Base-by-base conservation (phyloP, 352 stramenopile species). In the Elongisporangium undulatum region DNA sequence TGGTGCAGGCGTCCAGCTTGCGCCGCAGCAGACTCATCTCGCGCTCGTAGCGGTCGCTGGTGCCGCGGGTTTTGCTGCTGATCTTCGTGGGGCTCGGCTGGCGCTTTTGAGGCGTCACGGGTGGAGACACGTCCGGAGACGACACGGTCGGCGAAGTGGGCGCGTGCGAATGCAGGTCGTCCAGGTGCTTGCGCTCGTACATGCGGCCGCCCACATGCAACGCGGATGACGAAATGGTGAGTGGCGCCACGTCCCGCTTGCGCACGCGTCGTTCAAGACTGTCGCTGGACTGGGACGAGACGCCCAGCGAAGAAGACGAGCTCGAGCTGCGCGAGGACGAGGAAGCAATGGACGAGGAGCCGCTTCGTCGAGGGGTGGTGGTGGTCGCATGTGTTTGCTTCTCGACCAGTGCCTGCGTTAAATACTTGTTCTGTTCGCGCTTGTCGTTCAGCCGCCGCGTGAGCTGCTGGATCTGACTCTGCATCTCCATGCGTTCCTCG, bases 1-100 rank as follows among this genome's bases (percentile, higher is more conserved):
- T 41, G 29, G 88, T 80, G 53, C 79, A 89, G 8, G 79, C 81
- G 41, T 87, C 76, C 41, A 89, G 66, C 50, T 88, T 89, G 17
- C 66, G 62, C 61, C 81, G 77, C 39, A 91, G 54, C 3, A 64
- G 67, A 22, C 53, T 76, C 12, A 91, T 67, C 49, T 91, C 81
- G 1, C 73, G 75, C 38, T 87, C 67, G 10, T 89, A 58, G 4
- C 81, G 74, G 67, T 71, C 82, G 13, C 41, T 34, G 19, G 63
- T 67, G 15, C 62, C 53, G n/a, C 5, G 66, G 24, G 57, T 15
- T 39, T 53, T 65, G 45, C 23, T 51, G 24, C 23, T 50, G 48
- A 12, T 64, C 34, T 34, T 67, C 55, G 53, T 62, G 22, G 59
- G 39, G 26, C 61, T 61, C 24, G 61, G 65, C 0, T 66, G 16